A percentile compares a stretch with the other conserved stretches of the same genome.
Evolutionary conservation across 2,329 filamentous ascomycete genomes (phyloP).

Genomic region (Dichotomopilus funicola): DNA sequence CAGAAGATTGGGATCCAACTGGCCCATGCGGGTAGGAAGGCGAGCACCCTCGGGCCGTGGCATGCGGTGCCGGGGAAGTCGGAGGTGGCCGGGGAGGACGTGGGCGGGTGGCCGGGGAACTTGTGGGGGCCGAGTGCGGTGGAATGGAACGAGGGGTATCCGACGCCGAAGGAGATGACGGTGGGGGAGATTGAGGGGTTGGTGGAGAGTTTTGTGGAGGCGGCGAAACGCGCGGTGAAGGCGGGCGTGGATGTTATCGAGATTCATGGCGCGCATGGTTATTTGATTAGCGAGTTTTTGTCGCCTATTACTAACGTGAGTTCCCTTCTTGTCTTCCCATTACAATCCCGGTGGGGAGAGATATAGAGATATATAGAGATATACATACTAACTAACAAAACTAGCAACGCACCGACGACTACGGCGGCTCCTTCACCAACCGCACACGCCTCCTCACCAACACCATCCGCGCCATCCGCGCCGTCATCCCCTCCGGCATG

Average conservation of each 20-base stretch:
- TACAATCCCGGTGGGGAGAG: neutral
- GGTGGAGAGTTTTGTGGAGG: conserved; percentile 55
- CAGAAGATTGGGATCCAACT: conserved; percentile 76
- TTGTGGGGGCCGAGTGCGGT: conserved; percentile 46
- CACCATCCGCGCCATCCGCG: conserved; percentile 44
- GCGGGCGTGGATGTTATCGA: conserved; percentile 75
- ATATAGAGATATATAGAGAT: neutral
- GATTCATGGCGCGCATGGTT: conserved; percentile 58
- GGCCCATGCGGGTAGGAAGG: conserved; percentile 71
- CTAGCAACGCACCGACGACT: conserved; percentile 53
- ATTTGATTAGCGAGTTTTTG: conserved; percentile 60
- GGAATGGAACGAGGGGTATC: conserved; percentile 55
- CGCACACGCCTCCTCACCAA: conserved; percentile 55
- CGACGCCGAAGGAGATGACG: conserved; percentile 61
- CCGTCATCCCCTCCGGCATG: conserved; percentile 45
- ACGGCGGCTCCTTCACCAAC: conserved; percentile 61
- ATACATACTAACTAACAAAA: neutral
- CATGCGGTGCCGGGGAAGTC: conserved; percentile 44
- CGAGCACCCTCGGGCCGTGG: conserved; percentile 57
- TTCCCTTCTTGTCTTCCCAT: neutral
- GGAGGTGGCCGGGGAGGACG: conserved; percentile 48
- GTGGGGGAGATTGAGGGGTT: conserved; percentile 59
- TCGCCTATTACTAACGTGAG: conserved; percentile 50
- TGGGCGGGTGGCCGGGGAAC: conserved; percentile 52
- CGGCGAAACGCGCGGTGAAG: conserved; percentile 53